Evolutionary conservation across 2,329 filamentous ascomycete species (phyloP).

Genomic region (Penicillium sp.): DNA sequence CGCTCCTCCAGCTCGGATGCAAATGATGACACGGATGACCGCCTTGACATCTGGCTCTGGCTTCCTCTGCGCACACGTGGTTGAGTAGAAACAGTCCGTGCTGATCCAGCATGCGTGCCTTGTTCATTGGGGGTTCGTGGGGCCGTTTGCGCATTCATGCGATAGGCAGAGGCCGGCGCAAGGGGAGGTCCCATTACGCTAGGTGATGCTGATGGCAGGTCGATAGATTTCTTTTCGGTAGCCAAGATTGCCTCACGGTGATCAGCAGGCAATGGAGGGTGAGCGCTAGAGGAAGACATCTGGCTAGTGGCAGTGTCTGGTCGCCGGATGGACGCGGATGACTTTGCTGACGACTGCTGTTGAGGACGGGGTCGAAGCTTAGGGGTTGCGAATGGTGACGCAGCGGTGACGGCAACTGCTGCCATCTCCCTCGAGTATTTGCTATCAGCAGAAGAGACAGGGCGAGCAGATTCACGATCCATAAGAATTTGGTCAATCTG

Average conservation of each 20-base stretch:
- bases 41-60: conserved; percentile 55
- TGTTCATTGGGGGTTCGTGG: conserved; percentile 63
- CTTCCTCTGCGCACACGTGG: conserved; percentile 49
- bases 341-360: conserved; percentile 32
- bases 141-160: conserved; percentile 48
- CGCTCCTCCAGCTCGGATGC: conserved; percentile 88
- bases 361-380: conserved; percentile 32
- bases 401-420: conserved; percentile 8
- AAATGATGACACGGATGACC: conserved; percentile 92
- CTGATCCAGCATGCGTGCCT: conserved; percentile 45
- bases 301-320: conserved; percentile 74
- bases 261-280: conserved; percentile 76
- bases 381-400: conserved; percentile 40
- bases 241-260: conserved; percentile 84
- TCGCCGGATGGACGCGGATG: conserved; percentile 48
- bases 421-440: conserved; percentile 30
- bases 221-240: conserved; percentile 61
- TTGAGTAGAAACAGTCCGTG: conserved; percentile 58
- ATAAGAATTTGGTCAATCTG: conserved; percentile 75
- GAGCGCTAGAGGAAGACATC: conserved; percentile 49
- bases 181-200: conserved; percentile 78
- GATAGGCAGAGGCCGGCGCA: conserved; percentile 74
- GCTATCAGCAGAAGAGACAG: conserved; percentile 35
- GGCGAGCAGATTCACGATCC: conserved; percentile 46
- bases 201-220: conserved; percentile 42